Conservation (phyloP, 83 land plant species). For the Picea mariana region DNA sequence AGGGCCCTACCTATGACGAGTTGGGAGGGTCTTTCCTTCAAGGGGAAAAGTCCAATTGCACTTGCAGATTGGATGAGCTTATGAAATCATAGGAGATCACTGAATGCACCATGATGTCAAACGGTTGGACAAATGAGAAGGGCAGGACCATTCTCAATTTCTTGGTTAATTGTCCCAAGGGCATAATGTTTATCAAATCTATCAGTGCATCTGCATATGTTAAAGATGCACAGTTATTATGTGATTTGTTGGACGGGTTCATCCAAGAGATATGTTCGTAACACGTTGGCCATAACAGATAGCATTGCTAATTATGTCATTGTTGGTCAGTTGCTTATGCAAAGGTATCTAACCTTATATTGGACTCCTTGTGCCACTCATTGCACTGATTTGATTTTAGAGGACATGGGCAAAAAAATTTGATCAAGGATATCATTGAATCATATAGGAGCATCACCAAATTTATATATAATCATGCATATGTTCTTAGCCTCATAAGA, state of each 20-base stretch:
- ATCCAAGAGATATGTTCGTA: slow-evolving; percentile 30
- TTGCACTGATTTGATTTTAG: slow-evolving; percentile 31
- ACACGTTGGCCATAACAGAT: slow-evolving; percentile 40
- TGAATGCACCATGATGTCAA: slow-evolving; percentile 29
- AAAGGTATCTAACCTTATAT: slow-evolving; percentile 22
- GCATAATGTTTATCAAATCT: slow-evolving; percentile 33
- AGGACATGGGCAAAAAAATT: too few species aligned
- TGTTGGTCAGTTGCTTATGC: slow-evolving; percentile 23
- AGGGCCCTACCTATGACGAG: slow-evolving; percentile 23
- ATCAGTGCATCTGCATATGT: slow-evolving; percentile 19
- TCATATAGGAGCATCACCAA: slow-evolving; percentile 19
- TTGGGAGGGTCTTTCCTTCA: slow-evolving; percentile 22
- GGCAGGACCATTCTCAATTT: slow-evolving; percentile 24
- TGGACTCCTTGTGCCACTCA: slow-evolving; percentile 30
- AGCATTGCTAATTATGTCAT: slow-evolving; percentile 8
- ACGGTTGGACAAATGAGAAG: slow-evolving; percentile 24
- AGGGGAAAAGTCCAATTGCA: neutral
- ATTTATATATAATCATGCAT: slow-evolving; percentile 28
- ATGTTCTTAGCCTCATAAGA: slow-evolving; percentile 22
- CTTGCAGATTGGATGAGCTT: slow-evolving; percentile 12
- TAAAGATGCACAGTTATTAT: slow-evolving; percentile 6
- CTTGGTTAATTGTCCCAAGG: slow-evolving; percentile 29
- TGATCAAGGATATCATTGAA: slow-evolving; percentile 1
- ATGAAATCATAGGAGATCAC: slow-evolving; percentile 25
- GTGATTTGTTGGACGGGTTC: slow-evolving; percentile 24